Evolutionary conservation across 192 early-diverging fungal genomes (phyloP), one percentile per base, ranked within the genome.

Genomic region (Coemansia sp.): DNA sequence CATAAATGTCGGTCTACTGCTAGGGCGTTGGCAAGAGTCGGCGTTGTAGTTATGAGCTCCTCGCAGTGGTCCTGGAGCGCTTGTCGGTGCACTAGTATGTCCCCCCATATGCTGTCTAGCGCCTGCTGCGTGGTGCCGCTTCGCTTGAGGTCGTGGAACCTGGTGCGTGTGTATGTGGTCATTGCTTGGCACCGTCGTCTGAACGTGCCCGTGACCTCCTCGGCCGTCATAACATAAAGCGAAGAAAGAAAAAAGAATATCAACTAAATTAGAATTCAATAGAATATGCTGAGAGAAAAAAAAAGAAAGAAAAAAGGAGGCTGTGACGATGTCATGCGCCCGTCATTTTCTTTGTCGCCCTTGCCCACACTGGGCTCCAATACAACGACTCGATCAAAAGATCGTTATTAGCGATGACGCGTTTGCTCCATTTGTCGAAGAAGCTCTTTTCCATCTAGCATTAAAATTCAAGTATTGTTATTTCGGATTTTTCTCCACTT

Each of bases 91-190:
- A 81, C 62, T 10, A 81, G 53, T 4, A 81, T 60, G 46, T 76
- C 78, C 14, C 69, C 78, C 78, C 78, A 81, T 36, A 71, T 40
- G 11, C 59, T 37, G 39, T 81, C 73, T 20, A 81, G 63, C 14
- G 62, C 62, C 43, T 42, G 62, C 14, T 17, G 62, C 37, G 78
- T 60, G 32, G 35, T 22, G 59, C 76, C 66, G 41, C 51, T 64
- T 43, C 71, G 57, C 42, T 54, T 54, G 51, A 81, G 62, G 15
- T 62, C 53, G 11, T 59, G 61, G 63, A 72, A 76, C 70, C 43
- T 64, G 11, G 49, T 25, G 38, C 66, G 31, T 37, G 68, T 60
- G 24, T 72, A 72, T 24, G 62, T 62, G 20, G 58, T 62, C 17
- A 69, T 63, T 22, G 17, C 68, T 10, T 64, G 36, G 41, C 73